Base-by-base conservation (phyloP, 2,329 filamentous ascomycete genomes). In the Pyrenochaeta sp. region DNA sequence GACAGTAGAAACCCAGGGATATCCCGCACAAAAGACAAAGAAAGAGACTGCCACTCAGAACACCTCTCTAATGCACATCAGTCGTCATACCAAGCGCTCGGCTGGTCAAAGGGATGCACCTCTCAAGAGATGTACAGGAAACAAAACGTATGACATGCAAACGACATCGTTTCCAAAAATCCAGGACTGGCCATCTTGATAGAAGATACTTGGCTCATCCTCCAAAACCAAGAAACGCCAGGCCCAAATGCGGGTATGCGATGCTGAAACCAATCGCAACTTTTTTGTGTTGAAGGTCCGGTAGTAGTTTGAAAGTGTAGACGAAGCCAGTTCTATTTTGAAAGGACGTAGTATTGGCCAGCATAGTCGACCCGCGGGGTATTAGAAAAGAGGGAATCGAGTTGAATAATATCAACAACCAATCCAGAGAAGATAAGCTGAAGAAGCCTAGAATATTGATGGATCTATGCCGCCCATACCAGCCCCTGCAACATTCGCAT, bases 381-480 rank as follows among this genome's bases (percentile, higher is more conserved):
- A 71, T 71, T 63, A 63, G 54, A 51, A 51, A 32, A 51, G 40
- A 47, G 23, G 23, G 23, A n/a, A 53, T 53, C 47, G 49, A 60
- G 39, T 49, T 50, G 47, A 59, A 56, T 41, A 39, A 42, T 55
- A 44, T 41, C 41, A 20, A 45, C 23, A 49, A 27, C 47, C 20
- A 40, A 15, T 39, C 30, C 43, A 15, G 30, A 54, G 40, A 52
- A 58, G 50, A 31, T 23, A 30, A 59, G 40, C 35, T 32, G 48
- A 43, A 49, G 47, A 50, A 47, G n/a, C 47, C 40, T 66, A 76
- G 50, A 74, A 75, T 76, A 82, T 81, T 53, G 82, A 80, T 55
- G 83, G 81, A 55, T 82, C 82, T 66, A 86, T 84, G 50, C 83
- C 83, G 35, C 82, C 79, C 56, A 87, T 77, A 47, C 83, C 83